Conservation (phyloP, 2,329 filamentous ascomycete species). For the Pseudocercospora fuligena region DNA sequence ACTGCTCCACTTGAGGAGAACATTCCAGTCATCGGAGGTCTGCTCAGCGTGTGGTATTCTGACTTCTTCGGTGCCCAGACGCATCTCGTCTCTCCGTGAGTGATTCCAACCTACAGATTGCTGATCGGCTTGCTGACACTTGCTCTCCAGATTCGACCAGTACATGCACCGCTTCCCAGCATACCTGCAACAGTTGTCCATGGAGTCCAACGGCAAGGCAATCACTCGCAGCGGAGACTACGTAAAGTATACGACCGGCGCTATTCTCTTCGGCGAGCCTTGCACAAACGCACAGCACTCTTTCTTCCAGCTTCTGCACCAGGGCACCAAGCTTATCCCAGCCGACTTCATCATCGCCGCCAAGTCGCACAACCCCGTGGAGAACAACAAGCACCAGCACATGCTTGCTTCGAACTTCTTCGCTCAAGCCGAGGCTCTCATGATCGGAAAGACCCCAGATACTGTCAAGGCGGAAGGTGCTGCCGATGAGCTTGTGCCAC, state of each 20-base stretch:
- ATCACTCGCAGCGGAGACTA: constrained; percentile 86
- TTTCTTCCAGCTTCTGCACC: constrained; percentile 99
- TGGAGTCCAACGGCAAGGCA: constrained; percentile 99
- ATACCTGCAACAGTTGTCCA: constrained; percentile 97
- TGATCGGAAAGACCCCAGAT: constrained; percentile 87
- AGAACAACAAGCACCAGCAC: constrained; percentile 92
- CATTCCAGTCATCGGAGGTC: constrained; percentile 88
- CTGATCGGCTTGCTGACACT: constrained; percentile 29
- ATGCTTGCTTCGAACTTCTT: constrained; percentile 94
- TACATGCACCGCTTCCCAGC: constrained; percentile 99
- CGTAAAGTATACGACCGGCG: constrained; percentile 96
- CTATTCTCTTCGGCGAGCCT: constrained; percentile 96
- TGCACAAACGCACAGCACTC: constrained; percentile 99
- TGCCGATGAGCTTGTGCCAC: constrained; percentile 78
- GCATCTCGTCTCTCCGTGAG: constrained; percentile 91
- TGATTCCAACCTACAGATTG: constrained; percentile 34
- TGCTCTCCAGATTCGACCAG: constrained; percentile 77
- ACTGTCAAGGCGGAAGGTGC: constrained; percentile 77
- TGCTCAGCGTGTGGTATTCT: constrained; percentile 97
- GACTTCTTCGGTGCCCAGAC: constrained; percentile 99
- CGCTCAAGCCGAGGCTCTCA: constrained; percentile 80
- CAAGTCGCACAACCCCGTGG: constrained; percentile 94
- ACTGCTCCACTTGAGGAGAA: constrained; percentile 90
- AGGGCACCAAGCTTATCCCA: constrained; percentile 98
- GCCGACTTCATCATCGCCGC: constrained; percentile 97